Evolutionary conservation across 345 rosid species (phyloP).

Genomic region (Dipteronia dyeriana): DNA sequence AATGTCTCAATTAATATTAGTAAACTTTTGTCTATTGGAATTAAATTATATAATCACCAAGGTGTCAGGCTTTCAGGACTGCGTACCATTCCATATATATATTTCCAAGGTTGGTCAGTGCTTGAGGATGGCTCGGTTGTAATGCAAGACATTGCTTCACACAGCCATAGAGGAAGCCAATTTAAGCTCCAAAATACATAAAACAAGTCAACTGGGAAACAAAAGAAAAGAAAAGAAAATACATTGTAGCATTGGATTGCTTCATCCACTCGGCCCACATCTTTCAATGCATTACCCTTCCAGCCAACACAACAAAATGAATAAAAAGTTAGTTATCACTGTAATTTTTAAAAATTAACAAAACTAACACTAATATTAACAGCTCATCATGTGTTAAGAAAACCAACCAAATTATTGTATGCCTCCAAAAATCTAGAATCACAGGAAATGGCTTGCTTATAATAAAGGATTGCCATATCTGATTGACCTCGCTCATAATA

Average conservation of each 20-base stretch:
- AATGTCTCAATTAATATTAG: conserved; percentile 7
- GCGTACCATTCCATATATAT: conserved; percentile 96
- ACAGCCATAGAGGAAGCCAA: conserved; percentile 26
- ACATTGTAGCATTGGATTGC: conserved; percentile 94
- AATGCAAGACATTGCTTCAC: conserved; percentile 90
- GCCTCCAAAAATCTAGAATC: conserved; percentile 95
- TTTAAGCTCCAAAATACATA: conserved; percentile 20
- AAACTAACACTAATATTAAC: neutral
- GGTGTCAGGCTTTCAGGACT: conserved; percentile 15
- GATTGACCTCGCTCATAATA: conserved; percentile 87
- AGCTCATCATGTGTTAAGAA: neutral
- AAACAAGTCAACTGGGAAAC: neutral
- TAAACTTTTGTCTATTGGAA: neutral
- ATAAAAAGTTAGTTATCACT: neutral
- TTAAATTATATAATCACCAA: neutral
- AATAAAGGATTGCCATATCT: conserved; percentile 84
- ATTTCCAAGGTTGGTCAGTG: conserved; percentile 96
- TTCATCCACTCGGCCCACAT: conserved; percentile 87
- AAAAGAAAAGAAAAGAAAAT: conserved; percentile 3
- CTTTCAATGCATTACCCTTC: conserved; percentile 98
- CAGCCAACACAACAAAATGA: conserved; percentile 13
- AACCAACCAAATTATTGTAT: conserved; percentile 90
- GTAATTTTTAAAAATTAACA: neutral
- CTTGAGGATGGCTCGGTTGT: conserved; percentile 95
- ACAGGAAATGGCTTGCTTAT: conserved; percentile 78